A percentile compares a stretch with the other conserved stretches of the same genome.
Conservation (phyloP, 2,329 filamentous ascomycete genomes). For the Fusarium vanettenii region DNA sequence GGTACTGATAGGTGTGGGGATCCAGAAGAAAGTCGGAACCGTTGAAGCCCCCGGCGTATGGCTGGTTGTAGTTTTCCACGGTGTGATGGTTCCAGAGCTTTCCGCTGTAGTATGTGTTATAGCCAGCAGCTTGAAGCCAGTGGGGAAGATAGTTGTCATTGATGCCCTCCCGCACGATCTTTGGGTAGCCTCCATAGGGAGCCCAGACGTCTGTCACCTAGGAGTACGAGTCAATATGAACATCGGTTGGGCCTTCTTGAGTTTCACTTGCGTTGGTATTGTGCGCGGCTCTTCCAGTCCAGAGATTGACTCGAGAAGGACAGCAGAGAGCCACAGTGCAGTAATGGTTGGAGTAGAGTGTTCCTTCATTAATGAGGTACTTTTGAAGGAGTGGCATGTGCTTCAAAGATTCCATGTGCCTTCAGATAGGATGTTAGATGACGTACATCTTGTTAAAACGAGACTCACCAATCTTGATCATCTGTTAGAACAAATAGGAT, state of each 20-base stretch:
- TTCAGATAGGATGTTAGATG: neutral
- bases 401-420: neutral
- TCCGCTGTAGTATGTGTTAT: neutral
- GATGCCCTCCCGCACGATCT: neutral
- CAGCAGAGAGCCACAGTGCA: neutral
- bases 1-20: neutral
- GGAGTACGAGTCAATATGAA: neutral
- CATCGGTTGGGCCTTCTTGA: accelerated
- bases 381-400: neutral
- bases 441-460: no score
- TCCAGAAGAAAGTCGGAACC: neutral
- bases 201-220: neutral
- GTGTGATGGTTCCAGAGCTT: neutral
- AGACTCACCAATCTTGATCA: neutral
- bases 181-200: neutral
- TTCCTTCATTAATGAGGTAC: neutral
- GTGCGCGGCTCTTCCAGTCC: neutral
- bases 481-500: neutral
- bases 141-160: neutral
- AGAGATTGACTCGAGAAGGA: neutral
- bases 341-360: neutral
- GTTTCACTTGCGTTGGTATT: neutral
- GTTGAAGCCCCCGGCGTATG: neutral
- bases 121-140: neutral
- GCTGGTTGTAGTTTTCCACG: neutral